phyloP scores from a whole-genome alignment of 768 basidiomycete genomes.

The Mrakia blollopis region DNA sequence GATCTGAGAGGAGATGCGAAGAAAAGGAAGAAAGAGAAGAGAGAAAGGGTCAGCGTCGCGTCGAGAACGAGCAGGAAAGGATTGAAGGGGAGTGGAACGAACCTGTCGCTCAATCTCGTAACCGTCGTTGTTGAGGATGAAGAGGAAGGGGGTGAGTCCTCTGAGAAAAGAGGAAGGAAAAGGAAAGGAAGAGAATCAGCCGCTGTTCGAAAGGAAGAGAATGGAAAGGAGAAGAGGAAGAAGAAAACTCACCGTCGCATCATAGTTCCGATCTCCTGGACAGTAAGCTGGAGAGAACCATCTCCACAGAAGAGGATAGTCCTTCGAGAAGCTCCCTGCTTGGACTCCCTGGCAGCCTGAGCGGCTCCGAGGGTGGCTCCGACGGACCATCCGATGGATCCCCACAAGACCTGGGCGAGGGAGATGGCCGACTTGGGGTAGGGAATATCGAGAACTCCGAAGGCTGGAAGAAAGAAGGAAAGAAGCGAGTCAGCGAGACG shows the following conservation, averaged over 20 bases:
- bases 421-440: constrained; percentile 66
- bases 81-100: too few relatives aligned
- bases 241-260: constrained; percentile 48
- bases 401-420: constrained; percentile 75
- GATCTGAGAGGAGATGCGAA: constrained; percentile 35
- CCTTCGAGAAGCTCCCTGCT: constrained; percentile 50
- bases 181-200: not conserved
- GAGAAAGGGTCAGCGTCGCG: not conserved
- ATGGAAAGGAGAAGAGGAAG: not conserved
- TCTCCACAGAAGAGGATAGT: constrained; percentile 61
- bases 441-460: constrained; percentile 76
- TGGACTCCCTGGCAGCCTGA: constrained; percentile 63
- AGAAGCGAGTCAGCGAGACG: not conserved
- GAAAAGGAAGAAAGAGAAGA: not conserved
- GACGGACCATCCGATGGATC: constrained; percentile 67
- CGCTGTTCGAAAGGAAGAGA: not conserved
- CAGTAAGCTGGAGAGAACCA: constrained; percentile 50
- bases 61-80: too few relatives aligned
- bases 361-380: constrained; percentile 55
- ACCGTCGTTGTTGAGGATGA: constrained; percentile 48
- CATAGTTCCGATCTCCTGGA: constrained; percentile 55
- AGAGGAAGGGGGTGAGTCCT: constrained; percentile 60
- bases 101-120: constrained; percentile 77
- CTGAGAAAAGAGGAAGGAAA: not conserved
- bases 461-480: constrained; percentile 46